Evolutionary conservation across 2,329 filamentous ascomycete genomes (phyloP).

Genomic region (Colletotrichum sp.): DNA sequence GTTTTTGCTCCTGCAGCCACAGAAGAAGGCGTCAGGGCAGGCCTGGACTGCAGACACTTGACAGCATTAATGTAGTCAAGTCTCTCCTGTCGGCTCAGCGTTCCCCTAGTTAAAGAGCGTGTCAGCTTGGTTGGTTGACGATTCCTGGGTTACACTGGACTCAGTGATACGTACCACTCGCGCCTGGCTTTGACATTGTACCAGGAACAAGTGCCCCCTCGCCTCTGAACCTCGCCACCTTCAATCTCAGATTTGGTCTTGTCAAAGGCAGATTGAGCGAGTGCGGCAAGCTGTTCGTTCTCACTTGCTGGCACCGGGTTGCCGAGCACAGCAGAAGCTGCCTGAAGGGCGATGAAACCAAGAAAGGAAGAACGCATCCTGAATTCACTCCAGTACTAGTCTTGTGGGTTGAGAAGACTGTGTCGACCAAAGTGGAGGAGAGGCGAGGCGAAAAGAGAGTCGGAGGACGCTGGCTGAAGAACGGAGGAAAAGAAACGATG

Average conservation of each 20-base stretch:
- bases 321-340: slow-evolving; percentile 14
- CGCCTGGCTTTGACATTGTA: slow-evolving; percentile 32
- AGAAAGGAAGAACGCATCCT: background rate
- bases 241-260: slow-evolving; percentile 25
- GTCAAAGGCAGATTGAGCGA: slow-evolving; percentile 25
- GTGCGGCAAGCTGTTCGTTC: background rate
- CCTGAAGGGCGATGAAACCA: slow-evolving; percentile 22
- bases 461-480: background rate
- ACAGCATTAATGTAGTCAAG: slow-evolving; percentile 49
- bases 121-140: too few relatives aligned
- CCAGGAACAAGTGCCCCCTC: slow-evolving; percentile 26
- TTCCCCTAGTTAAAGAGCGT: too few relatives aligned
- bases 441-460: too few relatives aligned
- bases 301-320: background rate
- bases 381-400: slow-evolving; percentile 1
- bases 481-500: background rate
- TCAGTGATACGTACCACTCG: slow-evolving; percentile 30
- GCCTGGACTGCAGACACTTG: slow-evolving; percentile 45
- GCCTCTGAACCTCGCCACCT: slow-evolving; percentile 21
- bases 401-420: slow-evolving; percentile 28
- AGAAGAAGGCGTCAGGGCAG: slow-evolving; percentile 35
- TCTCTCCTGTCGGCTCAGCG: slow-evolving; percentile 29
- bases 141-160: background rate
- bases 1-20: slow-evolving; percentile 46
- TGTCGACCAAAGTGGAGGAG: too few relatives aligned